Evolutionary conservation across 805 yeast genomes (phyloP).

Genomic region (Wickerhamiella australiensis): DNA sequence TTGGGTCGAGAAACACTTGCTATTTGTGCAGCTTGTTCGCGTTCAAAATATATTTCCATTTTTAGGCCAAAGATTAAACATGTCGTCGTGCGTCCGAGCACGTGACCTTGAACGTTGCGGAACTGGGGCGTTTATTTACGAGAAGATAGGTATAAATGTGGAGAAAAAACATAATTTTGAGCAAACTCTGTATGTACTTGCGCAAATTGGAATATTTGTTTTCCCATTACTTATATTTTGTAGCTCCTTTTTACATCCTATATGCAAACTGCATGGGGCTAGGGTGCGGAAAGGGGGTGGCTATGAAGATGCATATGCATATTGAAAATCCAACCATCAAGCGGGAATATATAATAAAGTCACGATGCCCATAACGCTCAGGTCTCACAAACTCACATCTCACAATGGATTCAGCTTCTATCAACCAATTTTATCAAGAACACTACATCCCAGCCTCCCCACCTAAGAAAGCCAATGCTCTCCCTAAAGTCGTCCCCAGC

Average conservation of each 20-base stretch:
- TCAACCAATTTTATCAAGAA: constrained; percentile 32
- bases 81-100: constrained; percentile 1
- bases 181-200: neutral
- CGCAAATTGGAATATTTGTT: constrained; percentile 1
- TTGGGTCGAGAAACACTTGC: no score
- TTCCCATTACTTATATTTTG: neutral
- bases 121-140: neutral
- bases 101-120: constrained; percentile 1
- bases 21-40: neutral
- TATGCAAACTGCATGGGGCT: constrained; percentile 3
- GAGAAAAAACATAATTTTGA: neutral
- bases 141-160: neutral
- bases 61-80: neutral
- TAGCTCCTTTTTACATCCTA: constrained; percentile 1
- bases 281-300: constrained; percentile 6
- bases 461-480: constrained; percentile 19
- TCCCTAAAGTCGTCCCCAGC: constrained; percentile 46
- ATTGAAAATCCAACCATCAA: constrained; percentile 5
- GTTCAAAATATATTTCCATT: neutral
- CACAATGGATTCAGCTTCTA: constrained; percentile 35
- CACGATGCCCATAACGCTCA: neutral
- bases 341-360: neutral
- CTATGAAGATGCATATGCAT: constrained; percentile 3
- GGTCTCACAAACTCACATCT: constrained; percentile 4
- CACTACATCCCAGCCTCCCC: constrained; percentile 38